These are phyloP conservation scores for Gymnopilus dilepis DNA, from an alignment of 768 basidiomycete genomes.

Conservation along the genomic window DNA sequence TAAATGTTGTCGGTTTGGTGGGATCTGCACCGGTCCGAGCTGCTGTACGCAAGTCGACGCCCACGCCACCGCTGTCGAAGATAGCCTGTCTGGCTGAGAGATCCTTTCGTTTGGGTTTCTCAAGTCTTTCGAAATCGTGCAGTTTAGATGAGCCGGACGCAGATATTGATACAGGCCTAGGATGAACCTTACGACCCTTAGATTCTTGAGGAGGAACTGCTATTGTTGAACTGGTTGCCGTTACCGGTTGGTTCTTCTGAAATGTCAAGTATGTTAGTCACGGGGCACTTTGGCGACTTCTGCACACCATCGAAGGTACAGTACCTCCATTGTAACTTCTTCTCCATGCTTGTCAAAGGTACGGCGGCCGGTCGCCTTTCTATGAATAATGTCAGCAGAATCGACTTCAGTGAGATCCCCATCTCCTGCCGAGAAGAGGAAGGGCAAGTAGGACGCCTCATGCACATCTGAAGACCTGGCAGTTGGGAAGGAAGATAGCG, in stretches of 20 bases:
- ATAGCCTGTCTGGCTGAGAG: slow-evolving; percentile 50
- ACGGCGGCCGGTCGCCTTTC: slow-evolving; percentile 48
- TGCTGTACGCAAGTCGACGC: slow-evolving; percentile 50
- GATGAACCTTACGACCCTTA: slow-evolving; percentile 30
- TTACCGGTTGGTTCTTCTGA: background rate
- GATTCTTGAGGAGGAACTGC: slow-evolving; percentile 7
- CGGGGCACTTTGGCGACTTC: background rate
- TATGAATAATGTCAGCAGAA: background rate
- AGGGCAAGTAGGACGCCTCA: slow-evolving; percentile 71
- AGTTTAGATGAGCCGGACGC: slow-evolving; percentile 31
- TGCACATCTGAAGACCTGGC: slow-evolving; percentile 44
- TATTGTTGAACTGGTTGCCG: slow-evolving; percentile 2
- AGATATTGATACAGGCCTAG: slow-evolving; percentile 34
- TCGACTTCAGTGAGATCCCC: slow-evolving; percentile 3
- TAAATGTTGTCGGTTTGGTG: slow-evolving; percentile 37
- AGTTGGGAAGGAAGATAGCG: background rate
- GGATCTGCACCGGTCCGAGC: slow-evolving; percentile 25
- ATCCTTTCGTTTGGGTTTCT: slow-evolving; percentile 34
- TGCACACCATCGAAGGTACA: background rate
- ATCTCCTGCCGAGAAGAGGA: slow-evolving; percentile 50
- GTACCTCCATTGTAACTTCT: slow-evolving; percentile 39
- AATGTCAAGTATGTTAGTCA: background rate
- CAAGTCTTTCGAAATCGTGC: slow-evolving; percentile 31
- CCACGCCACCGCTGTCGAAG: slow-evolving; percentile 52
- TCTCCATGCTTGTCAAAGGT: slow-evolving; percentile 58